These are phyloP conservation scores for Polyrhizophydium stewartii DNA, from an alignment of 371 early-diverging fungal species.

Conservation along the genomic window DNA sequence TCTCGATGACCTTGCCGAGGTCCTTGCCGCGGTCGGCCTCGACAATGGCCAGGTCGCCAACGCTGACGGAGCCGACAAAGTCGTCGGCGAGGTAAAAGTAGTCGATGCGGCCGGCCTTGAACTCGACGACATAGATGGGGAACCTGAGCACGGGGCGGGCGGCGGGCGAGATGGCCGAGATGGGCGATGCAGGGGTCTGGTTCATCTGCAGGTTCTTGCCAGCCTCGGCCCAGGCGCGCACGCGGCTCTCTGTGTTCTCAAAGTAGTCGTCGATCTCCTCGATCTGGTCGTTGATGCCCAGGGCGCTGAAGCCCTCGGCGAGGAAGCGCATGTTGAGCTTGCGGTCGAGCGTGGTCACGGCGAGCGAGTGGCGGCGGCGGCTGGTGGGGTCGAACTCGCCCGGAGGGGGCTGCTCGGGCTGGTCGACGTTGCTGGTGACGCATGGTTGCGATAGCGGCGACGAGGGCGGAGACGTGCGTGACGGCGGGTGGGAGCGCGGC, in stretches of 20 bases:
- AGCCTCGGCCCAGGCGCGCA: slow-evolving; percentile 51
- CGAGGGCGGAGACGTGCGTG: too few species aligned
- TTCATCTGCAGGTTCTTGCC: slow-evolving; percentile 46
- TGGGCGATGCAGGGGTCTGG: slow-evolving; percentile 3
- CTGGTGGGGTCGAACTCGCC: slow-evolving; percentile 1
- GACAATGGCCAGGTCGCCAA: slow-evolving; percentile 83
- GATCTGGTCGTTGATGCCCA: slow-evolving; percentile 18
- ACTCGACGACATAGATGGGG: slow-evolving; percentile 74
- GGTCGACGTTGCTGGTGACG: background rate
- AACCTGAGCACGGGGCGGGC: slow-evolving; percentile 8
- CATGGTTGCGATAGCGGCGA: too few species aligned
- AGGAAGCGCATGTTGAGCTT: slow-evolving; percentile 20
- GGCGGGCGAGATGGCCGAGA: slow-evolving; percentile 1
- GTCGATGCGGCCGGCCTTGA: slow-evolving; percentile 84
- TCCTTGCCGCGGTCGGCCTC: slow-evolving; percentile 97
- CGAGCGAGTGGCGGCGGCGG: slow-evolving; percentile 47
- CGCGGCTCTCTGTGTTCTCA: slow-evolving; percentile 50
- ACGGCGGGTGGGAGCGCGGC: too few species aligned
- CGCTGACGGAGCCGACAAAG: slow-evolving; percentile 40
- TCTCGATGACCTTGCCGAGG: slow-evolving; percentile 77
- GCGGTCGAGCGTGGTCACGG: slow-evolving; percentile 31
- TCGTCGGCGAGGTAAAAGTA: slow-evolving; percentile 63
- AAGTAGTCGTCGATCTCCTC: slow-evolving; percentile 52
- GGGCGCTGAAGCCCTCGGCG: slow-evolving; percentile 22
- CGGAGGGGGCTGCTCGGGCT: too few species aligned